phyloP scores from a whole-genome alignment of 768 basidiomycete species.

The Lentinula aciculospora region DNA sequence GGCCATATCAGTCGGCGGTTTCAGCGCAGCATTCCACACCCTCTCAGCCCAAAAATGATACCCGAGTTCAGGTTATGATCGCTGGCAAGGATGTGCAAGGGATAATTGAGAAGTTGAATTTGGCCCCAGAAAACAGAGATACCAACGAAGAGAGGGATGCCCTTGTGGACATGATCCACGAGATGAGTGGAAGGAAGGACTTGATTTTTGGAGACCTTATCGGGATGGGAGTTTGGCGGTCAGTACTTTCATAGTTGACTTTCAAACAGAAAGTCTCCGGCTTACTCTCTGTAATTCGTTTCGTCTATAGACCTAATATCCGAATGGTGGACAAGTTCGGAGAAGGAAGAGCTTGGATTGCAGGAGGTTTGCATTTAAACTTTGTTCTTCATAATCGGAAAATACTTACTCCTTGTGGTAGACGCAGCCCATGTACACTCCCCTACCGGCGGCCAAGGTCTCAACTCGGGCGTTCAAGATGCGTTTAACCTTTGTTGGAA shows the following conservation, averaged over 20 bases:
- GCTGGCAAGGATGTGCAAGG: not conserved
- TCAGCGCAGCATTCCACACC: not conserved
- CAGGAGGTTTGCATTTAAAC: conserved; percentile 12
- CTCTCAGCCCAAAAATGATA: not conserved
- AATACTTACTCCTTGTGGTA: not conserved
- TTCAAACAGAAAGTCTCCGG: no score
- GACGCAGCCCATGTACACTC: conserved; percentile 17
- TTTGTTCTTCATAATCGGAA: not conserved
- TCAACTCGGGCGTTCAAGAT: conserved; percentile 20
- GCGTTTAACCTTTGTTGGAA: conserved; percentile 10
- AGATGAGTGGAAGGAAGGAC: conserved; percentile 5
- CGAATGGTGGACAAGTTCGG: conserved; percentile 17
- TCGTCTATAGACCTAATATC: conserved; percentile 12
- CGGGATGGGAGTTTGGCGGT: not conserved
- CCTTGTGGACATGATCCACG: not conserved
- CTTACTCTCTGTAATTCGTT: not conserved
- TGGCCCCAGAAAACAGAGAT: no score
- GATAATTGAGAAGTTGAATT: not conserved
- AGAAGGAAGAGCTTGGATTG: conserved; percentile 15
- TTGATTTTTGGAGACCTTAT: conserved; percentile 5
- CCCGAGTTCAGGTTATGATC: not conserved
- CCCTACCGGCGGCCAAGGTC: conserved; percentile 16
- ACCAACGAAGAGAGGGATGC: not conserved
- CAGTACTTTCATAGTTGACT: no score
- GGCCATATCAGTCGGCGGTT: not conserved